Base-by-base conservation (phyloP, 352 stramenopile species). In the Phytophthora pluvialis region DNA sequence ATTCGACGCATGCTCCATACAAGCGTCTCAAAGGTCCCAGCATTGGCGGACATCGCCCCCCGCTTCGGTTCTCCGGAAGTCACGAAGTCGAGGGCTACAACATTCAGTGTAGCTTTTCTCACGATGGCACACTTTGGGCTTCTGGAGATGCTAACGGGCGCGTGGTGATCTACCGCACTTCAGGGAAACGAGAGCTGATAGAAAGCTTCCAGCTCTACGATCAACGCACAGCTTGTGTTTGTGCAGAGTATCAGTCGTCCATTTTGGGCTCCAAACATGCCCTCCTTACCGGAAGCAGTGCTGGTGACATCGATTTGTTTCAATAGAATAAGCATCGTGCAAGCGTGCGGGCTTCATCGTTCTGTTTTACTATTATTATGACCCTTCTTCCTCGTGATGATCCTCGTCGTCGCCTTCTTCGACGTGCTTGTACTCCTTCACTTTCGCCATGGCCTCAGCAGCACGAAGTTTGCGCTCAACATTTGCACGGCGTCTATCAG, bases 401-500 rank as follows among this genome's bases (percentile, higher is more conserved):
- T 70, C 55, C 8, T 75, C 51, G 26, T 73, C 51, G n/a, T 76
- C 55, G 29, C 31, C 25, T 44, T 71, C 35, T 62, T 53, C 54
- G 31, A 28, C 26, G 31, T 62, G 38, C 6, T 64, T 67, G 54
- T 71, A 53, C 48, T 73, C 29, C 50, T 53, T 39, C 10, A 57
- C 61, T 52, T 77, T 75, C 11, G 45, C 61, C 62, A 73, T 72
- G 12, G 49, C 68, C 56, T 90, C 75, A 12, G 86, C 77, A 16
- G 60, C 46, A 38, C 71, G 56, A 45, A 93, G 73, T 76, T 94
- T 94, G 32, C 77, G 67, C 56, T 91, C 77, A 16, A 94, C 60
- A 28, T 73, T 77, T 7, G 18, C 62, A 5, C 47, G 65, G n/a
- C 80, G 78, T 57, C 70, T 77, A 72, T 91, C 78, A 42, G 70